These are phyloP conservation scores for Candida maltosa DNA, from an alignment of 805 yeast species.

Conservation along the genomic window DNA sequence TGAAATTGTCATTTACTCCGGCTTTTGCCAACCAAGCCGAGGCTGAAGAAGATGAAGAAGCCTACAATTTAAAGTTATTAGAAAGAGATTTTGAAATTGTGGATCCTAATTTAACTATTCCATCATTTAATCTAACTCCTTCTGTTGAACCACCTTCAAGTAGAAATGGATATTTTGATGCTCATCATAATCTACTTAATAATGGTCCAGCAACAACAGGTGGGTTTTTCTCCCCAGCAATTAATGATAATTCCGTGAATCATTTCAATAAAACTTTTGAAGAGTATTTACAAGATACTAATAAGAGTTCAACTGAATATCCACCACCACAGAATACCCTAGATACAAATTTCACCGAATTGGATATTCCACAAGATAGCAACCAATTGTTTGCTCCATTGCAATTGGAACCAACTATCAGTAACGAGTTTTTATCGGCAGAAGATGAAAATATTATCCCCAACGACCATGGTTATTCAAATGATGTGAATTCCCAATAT, in stretches of 20 bases:
- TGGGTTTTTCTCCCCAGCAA: constrained; percentile 12
- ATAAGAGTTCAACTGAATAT: neutral
- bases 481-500: no score
- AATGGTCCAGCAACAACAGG: constrained; percentile 1
- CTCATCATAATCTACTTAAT: neutral
- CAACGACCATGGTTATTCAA: no score
- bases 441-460: neutral
- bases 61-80: neutral
- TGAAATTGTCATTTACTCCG: constrained; percentile 3
- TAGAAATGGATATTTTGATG: constrained; percentile 8
- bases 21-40: neutral
- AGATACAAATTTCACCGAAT: neutral
- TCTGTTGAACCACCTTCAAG: constrained; percentile 29
- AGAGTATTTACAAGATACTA: constrained; percentile 8
- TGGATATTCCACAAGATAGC: neutral
- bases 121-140: constrained; percentile 23
- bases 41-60: constrained; percentile 5
- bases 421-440: neutral
- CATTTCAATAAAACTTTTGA: constrained; percentile 11
- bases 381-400: constrained; percentile 4
- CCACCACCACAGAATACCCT: neutral
- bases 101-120: constrained; percentile 5
- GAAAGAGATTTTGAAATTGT: constrained; percentile 6
- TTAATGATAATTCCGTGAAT: constrained; percentile 7
- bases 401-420: constrained; percentile 2